These are phyloP conservation scores for Puccinia triticina DNA, from an alignment of 1,284 basidiomycete genomes.

Conservation along the genomic window DNA sequence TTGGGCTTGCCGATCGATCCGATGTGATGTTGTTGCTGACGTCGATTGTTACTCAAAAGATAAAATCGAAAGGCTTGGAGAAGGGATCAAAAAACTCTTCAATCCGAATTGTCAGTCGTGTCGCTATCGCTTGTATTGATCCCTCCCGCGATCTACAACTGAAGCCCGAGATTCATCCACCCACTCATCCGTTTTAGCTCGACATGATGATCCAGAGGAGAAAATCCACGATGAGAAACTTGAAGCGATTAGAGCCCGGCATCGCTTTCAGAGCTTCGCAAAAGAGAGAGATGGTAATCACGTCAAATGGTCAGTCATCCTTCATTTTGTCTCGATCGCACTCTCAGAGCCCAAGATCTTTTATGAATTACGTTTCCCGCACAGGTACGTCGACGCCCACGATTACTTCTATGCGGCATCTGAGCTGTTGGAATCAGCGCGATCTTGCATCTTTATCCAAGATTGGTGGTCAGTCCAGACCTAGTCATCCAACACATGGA, in stretches of 20 bases:
- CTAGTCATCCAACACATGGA: background rate
- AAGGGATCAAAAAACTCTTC: conserved; percentile 28
- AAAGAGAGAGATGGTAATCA: conserved; percentile 67
- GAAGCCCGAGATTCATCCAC: background rate
- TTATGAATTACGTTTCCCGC: conserved; percentile 2
- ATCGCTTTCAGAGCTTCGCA: conserved; percentile 85
- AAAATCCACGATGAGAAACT: conserved; percentile 26
- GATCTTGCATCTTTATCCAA: conserved; percentile 69
- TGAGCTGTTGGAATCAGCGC: conserved; percentile 73
- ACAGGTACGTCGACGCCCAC: conserved; percentile 55
- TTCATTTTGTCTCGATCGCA: background rate
- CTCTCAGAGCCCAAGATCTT: background rate
- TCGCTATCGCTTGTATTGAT: too few species aligned
- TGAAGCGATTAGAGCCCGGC: conserved; percentile 58
- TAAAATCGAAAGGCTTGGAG: conserved; percentile 15
- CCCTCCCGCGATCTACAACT: background rate
- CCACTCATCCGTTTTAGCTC: conserved; percentile 23
- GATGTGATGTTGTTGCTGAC: background rate
- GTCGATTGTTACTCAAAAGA: background rate
- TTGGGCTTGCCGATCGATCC: background rate
- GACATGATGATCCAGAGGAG: conserved; percentile 48
- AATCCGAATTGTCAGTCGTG: background rate
- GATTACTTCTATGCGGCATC: conserved; percentile 91
- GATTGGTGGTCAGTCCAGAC: conserved; percentile 70
- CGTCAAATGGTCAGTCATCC: conserved; percentile 81